phyloP scores from a whole-genome alignment of 1,284 basidiomycete species.

The Blastosporella zonata region DNA sequence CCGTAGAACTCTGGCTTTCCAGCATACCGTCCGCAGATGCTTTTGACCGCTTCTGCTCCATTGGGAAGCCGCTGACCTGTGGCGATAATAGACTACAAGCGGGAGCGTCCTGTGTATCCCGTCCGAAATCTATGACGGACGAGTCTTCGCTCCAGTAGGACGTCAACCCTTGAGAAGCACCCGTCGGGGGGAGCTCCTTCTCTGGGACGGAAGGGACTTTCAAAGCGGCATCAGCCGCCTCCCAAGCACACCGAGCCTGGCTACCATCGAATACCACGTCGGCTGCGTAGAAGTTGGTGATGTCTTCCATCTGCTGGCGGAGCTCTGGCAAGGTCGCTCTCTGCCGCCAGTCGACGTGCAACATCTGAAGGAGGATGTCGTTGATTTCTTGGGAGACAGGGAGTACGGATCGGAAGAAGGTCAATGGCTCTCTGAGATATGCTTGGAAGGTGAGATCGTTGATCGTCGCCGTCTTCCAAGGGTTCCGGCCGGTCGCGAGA shows the following conservation, averaged over 20 bases:
- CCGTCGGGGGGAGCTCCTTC: slow-evolving; percentile 22
- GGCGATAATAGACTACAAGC: slow-evolving; percentile 25
- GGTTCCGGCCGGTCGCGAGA: slow-evolving; percentile 91
- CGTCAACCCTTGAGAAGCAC: slow-evolving; percentile 27
- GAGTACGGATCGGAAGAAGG: slow-evolving; percentile 66
- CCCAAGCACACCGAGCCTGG: slow-evolving; percentile 74
- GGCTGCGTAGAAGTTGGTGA: slow-evolving; percentile 66
- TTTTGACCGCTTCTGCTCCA: background rate
- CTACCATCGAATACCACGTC: slow-evolving; percentile 74
- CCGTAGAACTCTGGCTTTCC: slow-evolving; percentile 8
- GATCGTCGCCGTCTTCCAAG: slow-evolving; percentile 89
- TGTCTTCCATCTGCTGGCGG: slow-evolving; percentile 58
- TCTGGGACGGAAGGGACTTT: slow-evolving; percentile 29
- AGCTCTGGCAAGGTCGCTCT: slow-evolving; percentile 70
- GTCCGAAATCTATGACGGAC: slow-evolving; percentile 44
- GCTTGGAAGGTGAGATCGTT: slow-evolving; percentile 70
- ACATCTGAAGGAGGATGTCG: slow-evolving; percentile 59
- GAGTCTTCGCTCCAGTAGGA: slow-evolving; percentile 57
- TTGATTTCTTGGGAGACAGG: slow-evolving; percentile 71
- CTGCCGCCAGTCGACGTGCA: slow-evolving; percentile 65
- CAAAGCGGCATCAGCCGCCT: slow-evolving; percentile 53
- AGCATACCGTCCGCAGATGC: background rate
- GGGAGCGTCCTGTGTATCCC: slow-evolving; percentile 18
- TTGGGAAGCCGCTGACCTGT: slow-evolving; percentile 15
- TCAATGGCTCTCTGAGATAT: slow-evolving; percentile 58